Evolutionary conservation across 1,284 basidiomycete species (phyloP).

Genomic region (Austroboletus olivaceoglutinosus): DNA sequence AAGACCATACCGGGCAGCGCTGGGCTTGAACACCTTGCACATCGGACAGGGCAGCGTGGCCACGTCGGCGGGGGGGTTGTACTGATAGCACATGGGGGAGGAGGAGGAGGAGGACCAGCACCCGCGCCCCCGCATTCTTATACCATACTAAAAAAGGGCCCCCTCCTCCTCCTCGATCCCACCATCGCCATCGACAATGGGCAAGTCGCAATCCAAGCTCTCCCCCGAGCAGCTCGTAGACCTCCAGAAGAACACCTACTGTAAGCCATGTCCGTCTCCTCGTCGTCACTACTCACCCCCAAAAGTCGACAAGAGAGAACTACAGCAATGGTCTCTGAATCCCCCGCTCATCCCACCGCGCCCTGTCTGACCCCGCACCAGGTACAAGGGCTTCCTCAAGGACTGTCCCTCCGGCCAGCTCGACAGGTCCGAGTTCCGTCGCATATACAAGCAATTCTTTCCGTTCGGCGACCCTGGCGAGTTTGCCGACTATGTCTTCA

Average conservation of each 20-base stretch:
- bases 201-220: constrained; percentile 97
- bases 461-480: constrained; percentile 97
- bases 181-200: constrained; percentile 56
- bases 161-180: constrained; percentile 4
- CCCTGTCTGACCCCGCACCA: constrained; percentile 34
- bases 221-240: constrained; percentile 93
- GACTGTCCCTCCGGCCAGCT: constrained; percentile 98
- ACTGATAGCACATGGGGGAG: constrained; percentile 62
- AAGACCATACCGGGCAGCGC: constrained; percentile 46
- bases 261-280: constrained; percentile 49
- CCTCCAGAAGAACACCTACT: constrained; percentile 98
- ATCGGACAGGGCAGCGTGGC: constrained; percentile 68
- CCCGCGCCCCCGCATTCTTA: constrained; percentile 20
- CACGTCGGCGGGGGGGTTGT: constrained; percentile 62
- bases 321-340: constrained; percentile 86
- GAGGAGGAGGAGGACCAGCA: neutral
- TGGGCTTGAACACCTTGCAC: constrained; percentile 76
- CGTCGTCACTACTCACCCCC: constrained; percentile 10
- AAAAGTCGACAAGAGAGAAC: constrained; percentile 97
- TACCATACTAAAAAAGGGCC: constrained; percentile 37
- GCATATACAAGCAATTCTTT: constrained; percentile 99
- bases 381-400: constrained; percentile 99
- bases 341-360: constrained; percentile 1
- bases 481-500: constrained; percentile 99
- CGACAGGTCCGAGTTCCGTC: constrained; percentile 94